phyloP scores from a whole-genome alignment of 331 rosid genomes.

The Spiraea crenata region DNA sequence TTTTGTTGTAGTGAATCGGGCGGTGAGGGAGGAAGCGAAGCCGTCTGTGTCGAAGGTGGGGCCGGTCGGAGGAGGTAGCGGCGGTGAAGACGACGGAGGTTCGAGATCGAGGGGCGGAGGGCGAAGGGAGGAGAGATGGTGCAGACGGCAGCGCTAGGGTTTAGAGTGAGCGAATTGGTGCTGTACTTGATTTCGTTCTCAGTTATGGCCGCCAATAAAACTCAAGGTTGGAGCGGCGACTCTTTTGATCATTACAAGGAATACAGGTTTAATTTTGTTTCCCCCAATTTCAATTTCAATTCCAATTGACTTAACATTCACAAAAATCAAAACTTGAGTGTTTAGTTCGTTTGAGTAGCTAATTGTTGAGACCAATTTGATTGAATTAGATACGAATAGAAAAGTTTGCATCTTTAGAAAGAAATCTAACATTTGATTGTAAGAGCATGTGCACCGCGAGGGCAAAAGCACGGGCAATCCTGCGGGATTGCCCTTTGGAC shows the following conservation, averaged over 20 bases:
- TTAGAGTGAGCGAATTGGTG: conserved; percentile 65
- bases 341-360: not conserved
- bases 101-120: conserved; percentile 30
- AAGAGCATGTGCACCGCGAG: no score
- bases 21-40: conserved; percentile 44
- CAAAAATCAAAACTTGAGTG: not conserved
- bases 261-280: conserved; percentile 81
- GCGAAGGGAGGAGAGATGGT: conserved; percentile 34
- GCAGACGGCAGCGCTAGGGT: conserved; percentile 62
- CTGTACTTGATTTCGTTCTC: conserved; percentile 85
- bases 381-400: no score
- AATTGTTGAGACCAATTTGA: not conserved
- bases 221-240: conserved; percentile 98
- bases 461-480: no score
- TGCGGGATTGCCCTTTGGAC: no score
- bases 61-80: conserved; percentile 25
- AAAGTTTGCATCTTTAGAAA: no score
- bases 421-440: not conserved
- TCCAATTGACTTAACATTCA: not conserved
- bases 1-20: no score
- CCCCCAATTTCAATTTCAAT: not conserved
- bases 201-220: conserved; percentile 89
- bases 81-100: conserved; percentile 13
- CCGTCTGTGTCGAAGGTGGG: conserved; percentile 42
- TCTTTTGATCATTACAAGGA: conserved; percentile 95